Evolutionary conservation across 1,284 basidiomycete species (phyloP), one percentile per base, ranked within the genome.

Genomic region (Fomitiporia mediterranea): DNA sequence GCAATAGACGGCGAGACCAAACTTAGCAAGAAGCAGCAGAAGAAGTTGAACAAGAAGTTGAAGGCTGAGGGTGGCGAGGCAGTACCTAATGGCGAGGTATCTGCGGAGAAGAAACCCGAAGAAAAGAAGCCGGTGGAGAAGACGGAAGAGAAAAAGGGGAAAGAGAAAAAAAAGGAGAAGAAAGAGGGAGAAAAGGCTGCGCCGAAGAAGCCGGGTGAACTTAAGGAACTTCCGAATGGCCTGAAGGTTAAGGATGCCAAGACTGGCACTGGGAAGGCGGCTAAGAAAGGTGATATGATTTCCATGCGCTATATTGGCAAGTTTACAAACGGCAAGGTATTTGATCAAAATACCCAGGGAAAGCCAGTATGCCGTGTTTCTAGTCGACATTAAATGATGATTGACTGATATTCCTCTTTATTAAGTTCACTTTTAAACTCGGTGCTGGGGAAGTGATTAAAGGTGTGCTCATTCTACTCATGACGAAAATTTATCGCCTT

Each of bases 381-480:
- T 47, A 30, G 47, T 27, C 28, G 15, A 34, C 46, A 51, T 37
- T 5, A 25, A 34, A 39, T 15, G 32, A 62, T 23, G 38, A 34
- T 52, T 56, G 59, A 51, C 57, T 48, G 43, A 51, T 39, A 34
- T 52, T 11, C 15, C 9, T 42, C 35, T 27, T 50, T 17, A 40
- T 19, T 23, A 59, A 89, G 81, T 97, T 98, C 76, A 74, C 75
- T 47, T 98, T 98, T 80, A 82, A 77, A 49, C 80, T 98, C 32
- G 96, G 95, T 55, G 77, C 80, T 59, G 92, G 92, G 42, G 89
- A 97, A 69, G 95, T 98, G 53, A 96, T 98, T 72, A 90, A 90
- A 76, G 93, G 89, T 78, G 60, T 62, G 68, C 68, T 47, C 55
- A 65, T 7, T 28, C 21, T 47, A 2, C 9, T n/a, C 4, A 15